Conservation (phyloP, 352 stramenopile genomes). For the Phytophthora pseudosyringae region DNA sequence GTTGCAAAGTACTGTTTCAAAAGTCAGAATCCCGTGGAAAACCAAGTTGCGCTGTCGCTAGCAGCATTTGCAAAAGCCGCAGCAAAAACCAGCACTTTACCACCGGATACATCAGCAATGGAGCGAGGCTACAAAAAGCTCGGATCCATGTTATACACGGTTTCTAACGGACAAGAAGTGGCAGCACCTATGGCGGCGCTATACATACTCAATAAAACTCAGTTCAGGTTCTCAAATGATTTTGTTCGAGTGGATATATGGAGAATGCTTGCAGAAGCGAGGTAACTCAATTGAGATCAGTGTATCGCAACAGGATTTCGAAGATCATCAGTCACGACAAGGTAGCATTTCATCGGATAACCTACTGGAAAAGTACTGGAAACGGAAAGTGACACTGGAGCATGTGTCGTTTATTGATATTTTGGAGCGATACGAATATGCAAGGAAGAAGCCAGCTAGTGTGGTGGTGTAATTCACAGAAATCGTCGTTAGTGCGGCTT, state of each 20-base stretch:
- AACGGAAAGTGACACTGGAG: background rate
- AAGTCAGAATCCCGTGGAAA: constrained; percentile 37
- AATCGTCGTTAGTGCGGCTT: too few species aligned
- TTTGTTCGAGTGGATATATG: constrained; percentile 10
- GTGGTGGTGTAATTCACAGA: too few species aligned
- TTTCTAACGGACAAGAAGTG: constrained; percentile 24
- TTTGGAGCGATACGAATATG: background rate
- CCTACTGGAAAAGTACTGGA: constrained; percentile 18
- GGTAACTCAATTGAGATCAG: background rate
- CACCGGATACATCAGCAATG: constrained; percentile 1
- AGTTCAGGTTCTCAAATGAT: constrained; percentile 25
- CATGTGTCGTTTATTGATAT: background rate
- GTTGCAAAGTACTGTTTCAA: too few species aligned
- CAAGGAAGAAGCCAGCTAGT: background rate
- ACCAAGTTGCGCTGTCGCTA: constrained; percentile 11
- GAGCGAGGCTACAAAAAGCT: constrained; percentile 19
- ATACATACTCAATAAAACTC: constrained; percentile 11
- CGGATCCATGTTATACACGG: constrained; percentile 21
- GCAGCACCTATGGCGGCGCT: constrained; percentile 23
- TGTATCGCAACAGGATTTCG: background rate
- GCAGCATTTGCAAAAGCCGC: constrained; percentile 24
- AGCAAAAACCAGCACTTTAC: constrained; percentile 2
- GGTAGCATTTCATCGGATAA: background rate
- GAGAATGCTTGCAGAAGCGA: background rate
- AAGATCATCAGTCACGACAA: background rate